Base-by-base conservation (phyloP, 2,329 filamentous ascomycete genomes). In the Ascochyta lentis region DNA sequence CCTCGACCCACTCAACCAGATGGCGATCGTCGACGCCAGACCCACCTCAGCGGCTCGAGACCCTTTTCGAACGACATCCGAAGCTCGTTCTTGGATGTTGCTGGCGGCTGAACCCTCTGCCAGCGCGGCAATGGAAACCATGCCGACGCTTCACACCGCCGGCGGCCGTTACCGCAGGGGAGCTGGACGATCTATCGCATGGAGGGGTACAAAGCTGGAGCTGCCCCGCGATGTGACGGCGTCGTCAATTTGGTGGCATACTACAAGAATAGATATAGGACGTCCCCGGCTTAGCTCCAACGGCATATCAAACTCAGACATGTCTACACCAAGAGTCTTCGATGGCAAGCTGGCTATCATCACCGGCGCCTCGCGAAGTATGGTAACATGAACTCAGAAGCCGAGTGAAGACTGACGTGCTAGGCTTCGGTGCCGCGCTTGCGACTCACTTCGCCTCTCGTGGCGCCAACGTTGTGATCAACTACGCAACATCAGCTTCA, bases 311-410 rank as follows among this genome's bases (percentile, higher is more conserved):
- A 16, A 23, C 22, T 19, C 29, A 35, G 13, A 19, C n/a, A 53
- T 57, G 46, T 51, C 49, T 43, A 26, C 57, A 8, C 39, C 50
- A 26, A 48, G 54, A 24, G 49, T 75, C 13, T 72, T 78, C 6
- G 85, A 90, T 70, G 89, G 89, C 65, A 92, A 92, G 76, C 80
- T 92, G 52, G 90, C 85, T 52, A 86, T 93, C 63, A 81, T 93
- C 52, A 93, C 90, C 4, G 90, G 90, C 50, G 88, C 86, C 54
- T 91, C 89, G 49, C 79, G 90, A 80, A 89, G 89, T 90, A 79
- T 60, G 67, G 9, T 12, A 12, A 4, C 29, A 3, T 57, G 3
- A 26, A 31, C 29, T 29, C 27, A 31, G 8, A 13, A 13, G 29
- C n/a, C 5, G 23, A 22, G 19, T 12, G n/a, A 9, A 38, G n/a